Evolutionary conservation across 2,329 filamentous ascomycete species (phyloP).

Genomic region (Aspergillus latus): DNA sequence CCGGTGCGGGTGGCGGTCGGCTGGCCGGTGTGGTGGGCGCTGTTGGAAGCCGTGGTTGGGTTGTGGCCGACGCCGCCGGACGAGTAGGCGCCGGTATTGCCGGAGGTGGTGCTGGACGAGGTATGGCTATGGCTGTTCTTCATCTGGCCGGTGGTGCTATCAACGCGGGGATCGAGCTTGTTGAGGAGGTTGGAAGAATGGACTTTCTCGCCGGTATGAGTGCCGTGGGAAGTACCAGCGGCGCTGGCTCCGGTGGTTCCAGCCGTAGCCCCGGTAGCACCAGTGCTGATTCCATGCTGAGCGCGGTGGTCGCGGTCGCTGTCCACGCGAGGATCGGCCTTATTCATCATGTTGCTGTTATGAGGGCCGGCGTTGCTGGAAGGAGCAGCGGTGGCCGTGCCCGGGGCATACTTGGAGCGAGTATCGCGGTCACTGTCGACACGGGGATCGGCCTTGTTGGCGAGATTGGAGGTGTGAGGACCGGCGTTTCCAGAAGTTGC

Average conservation of each 20-base stretch:
- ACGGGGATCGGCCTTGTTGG: constrained; percentile 43
- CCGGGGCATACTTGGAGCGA: constrained; percentile 22
- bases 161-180: constrained; percentile 30
- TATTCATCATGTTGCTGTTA: constrained; percentile 33
- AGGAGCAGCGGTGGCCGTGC: constrained; percentile 10
- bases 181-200: constrained; percentile 26
- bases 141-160: constrained; percentile 23
- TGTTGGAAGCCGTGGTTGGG: constrained; percentile 17
- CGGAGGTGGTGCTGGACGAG: constrained; percentile 15
- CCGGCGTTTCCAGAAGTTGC: constrained; percentile 20
- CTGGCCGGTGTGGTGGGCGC: constrained; percentile 13
- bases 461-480: constrained; percentile 20
- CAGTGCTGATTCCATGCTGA: background rate
- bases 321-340: constrained; percentile 35
- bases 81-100: constrained; percentile 19
- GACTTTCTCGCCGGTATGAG: constrained; percentile 15
- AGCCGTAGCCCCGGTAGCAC: background rate
- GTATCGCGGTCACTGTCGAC: constrained; percentile 18
- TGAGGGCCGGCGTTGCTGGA: constrained; percentile 22
- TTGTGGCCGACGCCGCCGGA: constrained; percentile 15
- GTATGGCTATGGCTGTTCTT: background rate
- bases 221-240: constrained; percentile 6
- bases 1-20: constrained; percentile 17
- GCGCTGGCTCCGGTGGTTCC: constrained; percentile 8
- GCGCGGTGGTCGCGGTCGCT: constrained; percentile 10